Evolutionary conservation across 2,329 filamentous ascomycete species (phyloP), one percentile per base, ranked within the genome.

Genomic region (Aspergillus aculeatus): DNA sequence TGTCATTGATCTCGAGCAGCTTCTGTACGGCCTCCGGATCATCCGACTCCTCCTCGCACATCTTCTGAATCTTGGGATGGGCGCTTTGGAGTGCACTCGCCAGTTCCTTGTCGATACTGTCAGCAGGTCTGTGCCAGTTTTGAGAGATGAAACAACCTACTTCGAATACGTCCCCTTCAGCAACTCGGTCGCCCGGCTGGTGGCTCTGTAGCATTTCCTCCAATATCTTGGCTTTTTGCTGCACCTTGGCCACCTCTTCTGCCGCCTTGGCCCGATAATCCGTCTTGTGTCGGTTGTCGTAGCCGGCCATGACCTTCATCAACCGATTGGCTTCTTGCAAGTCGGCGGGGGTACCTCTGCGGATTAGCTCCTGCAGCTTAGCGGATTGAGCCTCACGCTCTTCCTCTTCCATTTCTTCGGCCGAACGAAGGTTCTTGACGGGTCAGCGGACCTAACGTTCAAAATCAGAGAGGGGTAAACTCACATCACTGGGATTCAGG

Each of bases 281-380:
- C 1, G 95, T 97, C 80, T 98, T 98, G 74, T 92, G 90, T 68
- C 93, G 84, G 60, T 91, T 97, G 75, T 99, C 95, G 76, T 91
- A 99, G 63, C 95, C 95, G 56, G 95, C 95, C 95, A 99, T 98
- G 66, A 99, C 85, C 79, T 99, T 99, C 95, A 99, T 99, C 56
- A 99, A 83, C 68, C 92, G 89, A 73, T 98, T 99, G 56, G 95
- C 95, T 80, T 99, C 95, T 75, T 97, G 94, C 60, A 99, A 80
- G 75, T 99, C 95, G 64, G 96, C 90, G 26, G 95, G 95, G 4
- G 91, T 89, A 57, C 95, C 95, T 66, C 95, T 84, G 62, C 95
- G 89, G 72, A 99, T 98, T 56, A 99, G 82, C 78, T 99, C 95
- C 73, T 99, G 95, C 19, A 99, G 83, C 77, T 99, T 99, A n/a